Base-by-base conservation (phyloP, 2,329 filamentous ascomycete species). In the Davidsoniella neocaledoniae region DNA sequence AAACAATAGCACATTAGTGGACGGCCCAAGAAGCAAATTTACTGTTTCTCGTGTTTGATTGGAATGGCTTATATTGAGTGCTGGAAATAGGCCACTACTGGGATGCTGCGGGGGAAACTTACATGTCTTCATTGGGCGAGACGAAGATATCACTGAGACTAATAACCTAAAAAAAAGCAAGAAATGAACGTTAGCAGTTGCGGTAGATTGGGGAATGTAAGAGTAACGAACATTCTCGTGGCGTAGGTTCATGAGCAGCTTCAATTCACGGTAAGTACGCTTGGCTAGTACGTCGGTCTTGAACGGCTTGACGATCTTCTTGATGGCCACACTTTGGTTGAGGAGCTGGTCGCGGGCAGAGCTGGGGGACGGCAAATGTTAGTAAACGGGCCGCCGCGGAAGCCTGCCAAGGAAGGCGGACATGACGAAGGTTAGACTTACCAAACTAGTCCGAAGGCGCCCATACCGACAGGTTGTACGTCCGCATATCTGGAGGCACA, bases 271-370 rank as follows among this genome's bases (percentile, higher is more conserved):
- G 66, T 98, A 98, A 57, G 91, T 98, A 63, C 91, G 79, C 73
- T 98, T 98, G 53, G 91, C 91, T 44, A 98, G 74, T 53, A 98
- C 91, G 1, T 91, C 88, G n/a, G 91, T 98, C 74, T 88, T 95
- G 69, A 98, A 98, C 8, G 91, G 91, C 73, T 96, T 98, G 90
- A 98, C 96, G 63, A 98, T 98, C 78, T 98, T 98, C 77, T 98
- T 98, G 64, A 98, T 88, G 53, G 91, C 91, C 54, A 98, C 91
- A 67, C 88, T 87, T 67, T 95, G 88, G 64, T 78, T 85, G 54
- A 91, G 96, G 67, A 98, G 86, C 71, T 96, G 88, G 66, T 98
- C 91, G 69, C 87, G 90, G 52, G 91, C 91, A 56, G 91, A 96
- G 69, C 90, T 96, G 56, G 55, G 43, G 21, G 48, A 19, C 8